phyloP scores from a whole-genome alignment of 2,329 filamentous ascomycete genomes.

The Cryphonectria japonica region DNA sequence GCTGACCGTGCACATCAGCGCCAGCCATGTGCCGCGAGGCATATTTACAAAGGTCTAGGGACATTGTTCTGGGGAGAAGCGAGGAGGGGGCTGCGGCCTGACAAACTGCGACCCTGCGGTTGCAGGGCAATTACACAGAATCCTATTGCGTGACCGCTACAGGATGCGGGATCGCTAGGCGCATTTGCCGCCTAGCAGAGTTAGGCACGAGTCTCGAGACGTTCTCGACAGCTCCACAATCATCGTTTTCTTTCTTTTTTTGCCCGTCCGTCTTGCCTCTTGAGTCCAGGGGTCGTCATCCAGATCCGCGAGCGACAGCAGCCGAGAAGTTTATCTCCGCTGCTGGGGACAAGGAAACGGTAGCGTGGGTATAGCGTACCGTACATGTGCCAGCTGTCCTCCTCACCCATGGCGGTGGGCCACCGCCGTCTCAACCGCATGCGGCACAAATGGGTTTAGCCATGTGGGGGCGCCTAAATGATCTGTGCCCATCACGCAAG shows the following conservation, averaged over 20 bases:
- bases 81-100: not conserved
- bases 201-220: conserved; percentile 22
- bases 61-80: not conserved
- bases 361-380: conserved; percentile 10
- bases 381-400: conserved; percentile 23
- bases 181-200: conserved; percentile 27
- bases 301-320: conserved; percentile 25
- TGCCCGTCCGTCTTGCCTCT: conserved; percentile 22
- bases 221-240: conserved; percentile 21
- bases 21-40: conserved; percentile 8
- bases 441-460: conserved; percentile 13
- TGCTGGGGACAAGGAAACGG: conserved; percentile 11
- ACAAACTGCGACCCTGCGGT: conserved; percentile 5
- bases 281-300: conserved; percentile 26
- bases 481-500: conserved; percentile 9
- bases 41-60: not conserved
- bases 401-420: conserved; percentile 3
- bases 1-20: not conserved
- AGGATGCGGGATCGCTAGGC: conserved; percentile 24
- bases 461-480: not conserved
- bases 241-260: not conserved
- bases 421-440: conserved; percentile 14
- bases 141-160: not conserved
- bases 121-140: conserved; percentile 1
- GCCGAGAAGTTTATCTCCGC: conserved; percentile 26